phyloP scores from a whole-genome alignment of 2,329 filamentous ascomycete species.

The Aspergillus alliaceus region DNA sequence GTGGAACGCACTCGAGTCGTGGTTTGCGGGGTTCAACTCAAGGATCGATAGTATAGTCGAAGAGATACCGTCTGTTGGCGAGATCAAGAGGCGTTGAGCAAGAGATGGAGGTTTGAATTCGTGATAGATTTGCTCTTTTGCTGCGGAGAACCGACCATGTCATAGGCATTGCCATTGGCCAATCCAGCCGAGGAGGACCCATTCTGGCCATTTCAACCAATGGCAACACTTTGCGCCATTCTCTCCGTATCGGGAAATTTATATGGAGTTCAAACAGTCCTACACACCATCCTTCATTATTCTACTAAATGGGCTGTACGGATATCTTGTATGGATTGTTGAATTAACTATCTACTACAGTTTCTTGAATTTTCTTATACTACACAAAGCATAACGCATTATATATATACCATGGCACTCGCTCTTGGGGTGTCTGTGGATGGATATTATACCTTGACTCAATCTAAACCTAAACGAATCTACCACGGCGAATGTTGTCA shows the following conservation, averaged over 20 bases:
- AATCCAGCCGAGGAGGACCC: not conserved
- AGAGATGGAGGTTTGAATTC: not conserved
- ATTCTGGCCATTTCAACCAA: conserved; percentile 1
- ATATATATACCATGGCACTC: not conserved
- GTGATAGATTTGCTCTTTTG: not conserved
- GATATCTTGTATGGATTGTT: not conserved
- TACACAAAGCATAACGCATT: not conserved
- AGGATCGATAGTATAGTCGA: not conserved
- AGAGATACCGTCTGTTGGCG: not conserved
- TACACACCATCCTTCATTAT: not conserved
- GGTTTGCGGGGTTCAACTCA: not conserved
- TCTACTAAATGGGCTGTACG: not conserved
- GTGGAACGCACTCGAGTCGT: not conserved
- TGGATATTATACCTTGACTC: too few species aligned
- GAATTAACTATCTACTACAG: not conserved
- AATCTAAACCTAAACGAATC: too few species aligned
- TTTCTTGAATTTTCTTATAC: not conserved
- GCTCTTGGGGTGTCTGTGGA: not conserved
- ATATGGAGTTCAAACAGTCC: not conserved
- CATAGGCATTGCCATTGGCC: not conserved
- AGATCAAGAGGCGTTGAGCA: not conserved
- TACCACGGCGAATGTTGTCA: not conserved
- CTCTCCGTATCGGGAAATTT: not conserved
- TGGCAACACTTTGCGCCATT: conserved; percentile 12
- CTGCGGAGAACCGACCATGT: not conserved